Conservation (phyloP, 495 filamentous ascomycete species). For the Rhizodiscina lignyota region DNA sequence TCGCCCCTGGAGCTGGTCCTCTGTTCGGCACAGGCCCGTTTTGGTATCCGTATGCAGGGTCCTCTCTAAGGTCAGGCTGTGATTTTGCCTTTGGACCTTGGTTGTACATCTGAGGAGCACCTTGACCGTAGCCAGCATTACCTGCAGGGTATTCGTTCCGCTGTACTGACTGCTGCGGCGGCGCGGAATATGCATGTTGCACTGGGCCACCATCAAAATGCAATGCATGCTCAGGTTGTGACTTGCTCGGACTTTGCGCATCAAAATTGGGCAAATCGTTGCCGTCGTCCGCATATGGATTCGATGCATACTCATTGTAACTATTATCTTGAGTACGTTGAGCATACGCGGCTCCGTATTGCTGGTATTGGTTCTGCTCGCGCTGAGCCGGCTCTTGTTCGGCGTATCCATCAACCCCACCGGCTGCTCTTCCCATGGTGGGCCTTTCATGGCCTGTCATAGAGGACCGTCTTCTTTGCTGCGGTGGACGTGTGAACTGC, state of each 20-base stretch:
- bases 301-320: conserved; percentile 5
- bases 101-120: conserved; percentile 7
- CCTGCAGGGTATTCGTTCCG: background rate
- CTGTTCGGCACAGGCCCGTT: conserved; percentile 31
- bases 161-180: background rate
- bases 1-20: conserved; percentile 1
- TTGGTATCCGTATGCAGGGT: too few species aligned
- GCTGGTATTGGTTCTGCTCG: conserved; percentile 7
- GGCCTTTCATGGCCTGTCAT: too few species aligned
- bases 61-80: too few species aligned
- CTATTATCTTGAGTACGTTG: too few species aligned
- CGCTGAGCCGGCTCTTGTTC: conserved; percentile 3
- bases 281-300: conserved; percentile 1
- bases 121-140: background rate
- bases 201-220: background rate
- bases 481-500: too few species aligned
- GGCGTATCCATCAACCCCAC: too few species aligned
- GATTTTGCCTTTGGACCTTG: conserved; percentile 38
- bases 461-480: too few species aligned
- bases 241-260: background rate
- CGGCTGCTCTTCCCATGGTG: too few species aligned
- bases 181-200: too few species aligned
- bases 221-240: background rate
- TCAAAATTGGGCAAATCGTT: background rate
- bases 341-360: background rate